phyloP scores from a whole-genome alignment of 257 asterid genomes.

The Penstemon eatonii region DNA sequence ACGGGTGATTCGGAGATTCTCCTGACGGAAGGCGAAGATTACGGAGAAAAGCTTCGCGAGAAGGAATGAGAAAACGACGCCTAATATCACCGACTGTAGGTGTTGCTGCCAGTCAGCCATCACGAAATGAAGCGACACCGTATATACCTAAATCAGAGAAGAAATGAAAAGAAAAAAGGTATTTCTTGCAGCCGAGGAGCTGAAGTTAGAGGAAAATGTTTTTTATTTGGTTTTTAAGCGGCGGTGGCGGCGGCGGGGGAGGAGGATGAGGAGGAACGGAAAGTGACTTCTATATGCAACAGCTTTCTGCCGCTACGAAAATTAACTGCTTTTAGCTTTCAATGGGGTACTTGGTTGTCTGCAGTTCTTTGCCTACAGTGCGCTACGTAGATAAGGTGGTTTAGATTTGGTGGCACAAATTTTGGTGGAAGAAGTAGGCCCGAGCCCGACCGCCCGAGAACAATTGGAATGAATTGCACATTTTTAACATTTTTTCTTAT shows the following conservation, averaged over 20 bases:
- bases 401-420: not conserved
- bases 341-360: not conserved
- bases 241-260: no score
- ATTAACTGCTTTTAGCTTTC: no score
- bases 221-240: no score
- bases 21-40: slow-evolving; percentile 87
- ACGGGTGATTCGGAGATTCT: slow-evolving; percentile 78
- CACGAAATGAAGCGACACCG: not conserved
- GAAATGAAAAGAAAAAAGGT: no score
- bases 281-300: no score
- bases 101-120: slow-evolving; percentile 79
- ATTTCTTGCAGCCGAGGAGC: no score
- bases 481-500: not conserved
- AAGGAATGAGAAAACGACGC: slow-evolving; percentile 75
- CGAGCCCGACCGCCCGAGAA: not conserved
- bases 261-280: no score
- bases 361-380: slow-evolving; percentile 25
- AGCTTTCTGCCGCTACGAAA: no score
- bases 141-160: no score
- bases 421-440: not conserved
- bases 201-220: no score
- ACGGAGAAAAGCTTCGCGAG: slow-evolving; percentile 89
- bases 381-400: not conserved
- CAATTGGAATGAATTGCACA: no score
- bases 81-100: slow-evolving; percentile 67